phyloP scores from a whole-genome alignment of 1,284 basidiomycete genomes.

The Leccinum pallidistipes region DNA sequence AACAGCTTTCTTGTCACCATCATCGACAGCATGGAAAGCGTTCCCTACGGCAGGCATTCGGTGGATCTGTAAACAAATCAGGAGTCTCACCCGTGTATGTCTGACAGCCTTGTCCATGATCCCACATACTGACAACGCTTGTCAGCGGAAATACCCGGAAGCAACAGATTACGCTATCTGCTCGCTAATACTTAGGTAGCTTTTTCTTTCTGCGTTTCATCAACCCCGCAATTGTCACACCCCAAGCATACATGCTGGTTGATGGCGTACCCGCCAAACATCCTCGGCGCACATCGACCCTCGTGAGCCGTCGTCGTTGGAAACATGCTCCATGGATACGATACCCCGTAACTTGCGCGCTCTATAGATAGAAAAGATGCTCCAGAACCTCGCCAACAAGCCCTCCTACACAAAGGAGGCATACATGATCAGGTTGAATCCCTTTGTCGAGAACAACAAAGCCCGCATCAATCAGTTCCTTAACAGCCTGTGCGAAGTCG shows the following conservation, averaged over 20 bases:
- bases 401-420: slow-evolving; percentile 97
- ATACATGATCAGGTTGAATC: slow-evolving; percentile 98
- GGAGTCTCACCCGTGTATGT: slow-evolving; percentile 88
- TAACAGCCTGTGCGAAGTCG: slow-evolving; percentile 96
- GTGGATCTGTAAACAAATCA: slow-evolving; percentile 99
- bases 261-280: slow-evolving; percentile 97
- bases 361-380: slow-evolving; percentile 94
- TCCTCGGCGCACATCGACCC: slow-evolving; percentile 91
- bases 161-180: slow-evolving; percentile 98
- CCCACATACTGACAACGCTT: slow-evolving; percentile 12
- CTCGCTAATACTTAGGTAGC: slow-evolving; percentile 87
- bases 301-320: slow-evolving; percentile 50
- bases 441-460: slow-evolving; percentile 99
- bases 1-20: slow-evolving; percentile 98
- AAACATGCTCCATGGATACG: background rate
- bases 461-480: slow-evolving; percentile 96
- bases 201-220: slow-evolving; percentile 99
- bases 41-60: slow-evolving; percentile 99
- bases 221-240: slow-evolving; percentile 99
- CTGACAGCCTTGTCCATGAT: background rate
- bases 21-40: slow-evolving; percentile 95
- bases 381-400: slow-evolving; percentile 99
- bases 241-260: slow-evolving; percentile 99
- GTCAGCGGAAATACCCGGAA: slow-evolving; percentile 94
- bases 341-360: slow-evolving; percentile 2